These are phyloP conservation scores for Suillus occidentalis DNA, from an alignment of 768 basidiomycete species.

Conservation along the genomic window DNA sequence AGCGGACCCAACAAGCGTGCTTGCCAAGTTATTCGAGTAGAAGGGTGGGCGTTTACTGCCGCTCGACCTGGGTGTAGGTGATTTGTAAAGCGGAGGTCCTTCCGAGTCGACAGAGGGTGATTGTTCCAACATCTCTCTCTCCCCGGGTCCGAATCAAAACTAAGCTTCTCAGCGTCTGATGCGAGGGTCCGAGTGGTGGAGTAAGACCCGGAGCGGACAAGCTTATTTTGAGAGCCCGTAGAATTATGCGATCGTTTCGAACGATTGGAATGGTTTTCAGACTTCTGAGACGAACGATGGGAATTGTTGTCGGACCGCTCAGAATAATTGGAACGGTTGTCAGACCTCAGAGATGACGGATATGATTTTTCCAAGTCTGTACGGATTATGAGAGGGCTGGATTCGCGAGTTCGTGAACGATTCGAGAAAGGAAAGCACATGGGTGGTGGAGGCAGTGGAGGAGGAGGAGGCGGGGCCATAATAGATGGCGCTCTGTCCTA, in stretches of 20 bases:
- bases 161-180: slow-evolving; percentile 46
- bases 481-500: slow-evolving; percentile 32
- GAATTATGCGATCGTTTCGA: slow-evolving; percentile 26
- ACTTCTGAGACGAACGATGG: slow-evolving; percentile 25
- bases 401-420: slow-evolving; percentile 25
- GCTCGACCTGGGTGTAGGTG: slow-evolving; percentile 39
- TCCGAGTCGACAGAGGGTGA: slow-evolving; percentile 37
- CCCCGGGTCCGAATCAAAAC: slow-evolving; percentile 65
- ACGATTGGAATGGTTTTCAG: slow-evolving; percentile 16
- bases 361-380: slow-evolving; percentile 44
- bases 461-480: slow-evolving; percentile 48
- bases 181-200: slow-evolving; percentile 43
- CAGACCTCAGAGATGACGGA: slow-evolving; percentile 38
- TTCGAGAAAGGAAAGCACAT: slow-evolving; percentile 59
- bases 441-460: slow-evolving; percentile 48
- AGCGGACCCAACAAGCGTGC: slow-evolving; percentile 75
- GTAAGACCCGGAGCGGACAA: slow-evolving; percentile 43
- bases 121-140: slow-evolving; percentile 35
- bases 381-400: slow-evolving; percentile 31
- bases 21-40: slow-evolving; percentile 61
- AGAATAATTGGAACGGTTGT: slow-evolving; percentile 27
- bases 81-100: slow-evolving; percentile 31
- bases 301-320: slow-evolving; percentile 25
- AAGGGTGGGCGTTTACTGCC: slow-evolving; percentile 42
- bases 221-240: slow-evolving; percentile 13